Conservation (phyloP, 257 asterid species). For the Agastache rugosa region DNA sequence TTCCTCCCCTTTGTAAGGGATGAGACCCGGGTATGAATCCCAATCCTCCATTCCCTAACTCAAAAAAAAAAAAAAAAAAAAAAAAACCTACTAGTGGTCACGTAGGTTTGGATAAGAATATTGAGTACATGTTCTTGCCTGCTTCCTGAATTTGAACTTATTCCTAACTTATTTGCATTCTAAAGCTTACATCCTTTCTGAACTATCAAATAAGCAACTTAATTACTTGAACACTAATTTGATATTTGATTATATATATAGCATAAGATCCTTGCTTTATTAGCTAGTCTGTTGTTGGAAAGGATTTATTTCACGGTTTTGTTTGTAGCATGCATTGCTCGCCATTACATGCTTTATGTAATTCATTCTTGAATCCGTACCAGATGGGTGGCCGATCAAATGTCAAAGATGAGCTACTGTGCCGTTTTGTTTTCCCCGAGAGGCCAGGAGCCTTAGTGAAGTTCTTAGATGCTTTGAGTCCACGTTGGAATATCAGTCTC, state of each 20-base stretch:
- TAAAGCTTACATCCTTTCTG: background rate
- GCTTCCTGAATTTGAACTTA: slow-evolving; percentile 1
- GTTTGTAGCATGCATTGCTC: background rate
- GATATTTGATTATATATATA: too few relatives aligned
- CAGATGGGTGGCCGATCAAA: slow-evolving; percentile 95
- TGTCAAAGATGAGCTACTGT: slow-evolving; percentile 76
- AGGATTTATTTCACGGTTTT: background rate
- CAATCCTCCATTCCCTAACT: too few relatives aligned
- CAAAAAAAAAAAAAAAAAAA: too few relatives aligned
- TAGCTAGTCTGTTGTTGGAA: background rate
- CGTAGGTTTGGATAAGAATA: slow-evolving; percentile 6
- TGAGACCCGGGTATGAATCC: too few relatives aligned
- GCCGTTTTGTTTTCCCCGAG: slow-evolving; percentile 92
- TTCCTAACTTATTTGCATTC: background rate
- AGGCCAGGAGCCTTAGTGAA: slow-evolving; percentile 86
- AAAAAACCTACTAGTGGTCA: background rate
- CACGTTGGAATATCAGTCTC: slow-evolving; percentile 96
- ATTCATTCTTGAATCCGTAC: background rate
- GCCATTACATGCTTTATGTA: background rate
- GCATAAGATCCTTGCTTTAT: background rate
- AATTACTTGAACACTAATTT: background rate
- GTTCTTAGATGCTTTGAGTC: slow-evolving; percentile 83
- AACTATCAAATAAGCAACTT: background rate
- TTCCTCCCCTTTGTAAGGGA: too few relatives aligned
- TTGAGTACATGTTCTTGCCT: background rate